Evolutionary conservation across 257 asterid species (phyloP), one percentile per base, ranked within the genome.

Genomic region (Salvia splendens): DNA sequence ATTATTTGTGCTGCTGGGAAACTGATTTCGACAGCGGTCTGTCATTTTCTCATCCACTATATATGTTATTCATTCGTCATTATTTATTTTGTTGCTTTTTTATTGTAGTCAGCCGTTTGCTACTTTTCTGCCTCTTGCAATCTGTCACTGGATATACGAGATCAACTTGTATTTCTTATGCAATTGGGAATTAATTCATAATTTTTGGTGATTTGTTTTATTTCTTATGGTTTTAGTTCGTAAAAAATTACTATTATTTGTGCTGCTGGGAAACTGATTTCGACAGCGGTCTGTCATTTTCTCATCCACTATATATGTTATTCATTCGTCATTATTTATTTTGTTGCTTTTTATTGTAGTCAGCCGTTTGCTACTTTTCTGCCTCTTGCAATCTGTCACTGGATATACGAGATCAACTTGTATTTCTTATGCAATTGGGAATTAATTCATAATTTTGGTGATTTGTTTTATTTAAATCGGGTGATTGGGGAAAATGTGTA

Each of bases 141-240:
- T 7, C 14, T 9, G 24, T 64, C n/a, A 36, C 53, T 64, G 62
- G 62, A 8, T 16, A 8, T 24, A n/a, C 10, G 12, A 24, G 46
- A 50, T 36, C 36, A 33, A 17, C 5, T 38, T 17, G 20, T 17
- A 3, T 46, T 36, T 65, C 8, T 47, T 46, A 12, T 35, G 67
- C 55, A 14, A 50, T 49, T 65, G 58, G 5, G 63, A 61, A 73
- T 56, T 5, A 40, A 7, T 33, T 55, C 24, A 6, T 1, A 7
- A 20, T 48, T 58, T 58, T 24, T 24, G 28, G 4, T 33, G 50
- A 8, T 14, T 10, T 9, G 6, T 45, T 58, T 38, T n/a, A 5
- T 48, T 61, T 38, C 32, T 43, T 71, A 16, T 65, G 24, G 48
- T 71, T 71, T 71, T 28, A 42, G 69, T 12, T 57, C 30, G 54